A percentile compares a stretch with the other conserved stretches of the same genome.
Conservation (phyloP, 2,329 filamentous ascomycete genomes). For the Apiospora sp. region DNA sequence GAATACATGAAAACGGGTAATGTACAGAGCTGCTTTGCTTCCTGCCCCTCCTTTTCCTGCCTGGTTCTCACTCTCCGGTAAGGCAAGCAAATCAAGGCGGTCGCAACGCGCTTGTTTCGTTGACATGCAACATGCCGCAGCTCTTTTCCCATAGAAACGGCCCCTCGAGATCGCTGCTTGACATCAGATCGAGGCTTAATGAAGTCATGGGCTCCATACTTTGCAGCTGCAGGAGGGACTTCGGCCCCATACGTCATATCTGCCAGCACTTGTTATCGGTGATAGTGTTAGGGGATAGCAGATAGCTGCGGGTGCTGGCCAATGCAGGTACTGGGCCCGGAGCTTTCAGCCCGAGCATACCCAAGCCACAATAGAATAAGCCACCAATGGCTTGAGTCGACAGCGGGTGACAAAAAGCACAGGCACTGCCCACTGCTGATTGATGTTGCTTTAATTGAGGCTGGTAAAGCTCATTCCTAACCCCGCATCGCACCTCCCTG, state of each 20-base stretch:
- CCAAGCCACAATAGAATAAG: not conserved
- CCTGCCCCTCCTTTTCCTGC: constrained; percentile 8
- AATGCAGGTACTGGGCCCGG: constrained; percentile 6
- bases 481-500: not conserved
- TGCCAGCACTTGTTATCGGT: not conserved
- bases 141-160: not conserved
- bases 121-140: constrained; percentile 2
- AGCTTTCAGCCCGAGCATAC: not conserved
- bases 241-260: constrained; percentile 12
- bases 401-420: no score
- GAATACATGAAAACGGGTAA: not conserved
- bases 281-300: not conserved
- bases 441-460: not conserved
- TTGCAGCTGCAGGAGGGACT: constrained; percentile 12
- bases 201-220: constrained; percentile 29
- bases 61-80: not conserved
- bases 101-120: not conserved
- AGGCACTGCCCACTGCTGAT: not conserved
- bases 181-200: constrained; percentile 28
- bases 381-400: not conserved
- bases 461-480: constrained; percentile 5
- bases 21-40: not conserved
- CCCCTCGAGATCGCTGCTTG: constrained; percentile 20
- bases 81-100: constrained; percentile 7
- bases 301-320: not conserved